Conservation (phyloP, 257 asterid species). For the Solanum sitiens region DNA sequence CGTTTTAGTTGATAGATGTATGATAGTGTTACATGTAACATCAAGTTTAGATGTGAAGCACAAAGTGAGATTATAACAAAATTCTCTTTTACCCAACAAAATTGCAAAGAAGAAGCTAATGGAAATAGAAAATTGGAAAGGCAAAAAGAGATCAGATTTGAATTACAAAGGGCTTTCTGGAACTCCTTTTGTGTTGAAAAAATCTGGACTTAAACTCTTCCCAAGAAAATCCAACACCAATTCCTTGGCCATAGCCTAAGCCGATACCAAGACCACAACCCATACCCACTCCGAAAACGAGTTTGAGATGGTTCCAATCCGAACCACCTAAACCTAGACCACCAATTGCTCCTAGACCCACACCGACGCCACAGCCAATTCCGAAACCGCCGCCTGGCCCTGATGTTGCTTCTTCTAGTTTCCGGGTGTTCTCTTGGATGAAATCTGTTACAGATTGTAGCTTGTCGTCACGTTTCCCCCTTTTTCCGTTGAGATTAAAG, state of each 20-base stretch:
- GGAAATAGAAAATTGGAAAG: background rate
- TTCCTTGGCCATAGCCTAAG: constrained; percentile 66
- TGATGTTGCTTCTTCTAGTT: constrained; percentile 26
- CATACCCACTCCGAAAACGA: constrained; percentile 59
- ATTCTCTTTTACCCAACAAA: background rate
- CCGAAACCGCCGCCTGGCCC: constrained; percentile 87
- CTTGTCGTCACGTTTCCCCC: background rate
- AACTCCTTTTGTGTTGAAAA: constrained; percentile 14
- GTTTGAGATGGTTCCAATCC: constrained; percentile 40
- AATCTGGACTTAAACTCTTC: constrained; percentile 32
- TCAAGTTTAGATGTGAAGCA: background rate
- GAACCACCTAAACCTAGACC: constrained; percentile 52
- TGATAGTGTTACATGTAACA: background rate
- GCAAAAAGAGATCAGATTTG: background rate
- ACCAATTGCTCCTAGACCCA: constrained; percentile 64
- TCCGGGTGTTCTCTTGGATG: constrained; percentile 31
- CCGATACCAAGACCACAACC: constrained; percentile 88
- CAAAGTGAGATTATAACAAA: background rate
- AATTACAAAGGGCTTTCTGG: constrained; percentile 29
- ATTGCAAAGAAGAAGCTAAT: background rate
- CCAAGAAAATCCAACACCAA: constrained; percentile 48
- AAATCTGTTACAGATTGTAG: constrained; percentile 32
- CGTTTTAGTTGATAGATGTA: background rate
- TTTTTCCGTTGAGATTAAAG: constrained; percentile 11
- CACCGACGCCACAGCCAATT: constrained; percentile 68